phyloP scores from a whole-genome alignment of 2,329 filamentous ascomycete species.

The Aspergillus udagawae region DNA sequence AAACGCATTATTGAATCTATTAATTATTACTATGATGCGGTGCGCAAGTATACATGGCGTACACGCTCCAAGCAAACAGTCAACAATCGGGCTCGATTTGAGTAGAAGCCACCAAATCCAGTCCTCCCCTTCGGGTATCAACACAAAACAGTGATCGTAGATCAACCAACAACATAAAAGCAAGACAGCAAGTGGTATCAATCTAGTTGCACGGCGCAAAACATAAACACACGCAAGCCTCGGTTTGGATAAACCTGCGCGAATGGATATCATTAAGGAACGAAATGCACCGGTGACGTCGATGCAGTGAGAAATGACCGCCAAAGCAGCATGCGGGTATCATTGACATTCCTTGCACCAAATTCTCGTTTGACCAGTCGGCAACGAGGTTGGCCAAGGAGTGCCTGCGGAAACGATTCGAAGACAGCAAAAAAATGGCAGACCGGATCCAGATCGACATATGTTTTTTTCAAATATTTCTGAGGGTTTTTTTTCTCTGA shows the following conservation, averaged over 20 bases:
- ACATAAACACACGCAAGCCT: constrained; percentile 22
- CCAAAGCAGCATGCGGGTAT: constrained; percentile 27
- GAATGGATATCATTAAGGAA: constrained; percentile 34
- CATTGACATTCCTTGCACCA: constrained; percentile 26
- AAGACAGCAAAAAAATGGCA: constrained; percentile 15
- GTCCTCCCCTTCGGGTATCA: constrained; percentile 34
- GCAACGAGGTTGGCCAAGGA: constrained; percentile 11
- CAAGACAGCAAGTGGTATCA: constrained; percentile 35
- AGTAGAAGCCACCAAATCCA: constrained; percentile 12
- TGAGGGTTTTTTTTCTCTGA: background rate
- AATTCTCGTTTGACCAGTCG: constrained; percentile 5
- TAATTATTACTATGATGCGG: constrained; percentile 36
- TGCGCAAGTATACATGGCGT: constrained; percentile 20
- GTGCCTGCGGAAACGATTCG: constrained; percentile 25
- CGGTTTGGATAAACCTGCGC: constrained; percentile 25
- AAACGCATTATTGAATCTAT: constrained; percentile 31
- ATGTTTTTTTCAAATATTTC: constrained; percentile 3
- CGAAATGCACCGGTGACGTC: constrained; percentile 20
- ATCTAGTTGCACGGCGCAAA: constrained; percentile 29
- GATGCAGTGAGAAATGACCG: constrained; percentile 20
- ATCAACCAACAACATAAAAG: constrained; percentile 27
- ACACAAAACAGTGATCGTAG: constrained; percentile 21
- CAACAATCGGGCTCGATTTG: constrained; percentile 24
- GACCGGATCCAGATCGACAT: constrained; percentile 5
- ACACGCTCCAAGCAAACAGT: constrained; percentile 17